phyloP scores from a whole-genome alignment of 2,329 filamentous ascomycete species.

The Talaromyces sp. region DNA sequence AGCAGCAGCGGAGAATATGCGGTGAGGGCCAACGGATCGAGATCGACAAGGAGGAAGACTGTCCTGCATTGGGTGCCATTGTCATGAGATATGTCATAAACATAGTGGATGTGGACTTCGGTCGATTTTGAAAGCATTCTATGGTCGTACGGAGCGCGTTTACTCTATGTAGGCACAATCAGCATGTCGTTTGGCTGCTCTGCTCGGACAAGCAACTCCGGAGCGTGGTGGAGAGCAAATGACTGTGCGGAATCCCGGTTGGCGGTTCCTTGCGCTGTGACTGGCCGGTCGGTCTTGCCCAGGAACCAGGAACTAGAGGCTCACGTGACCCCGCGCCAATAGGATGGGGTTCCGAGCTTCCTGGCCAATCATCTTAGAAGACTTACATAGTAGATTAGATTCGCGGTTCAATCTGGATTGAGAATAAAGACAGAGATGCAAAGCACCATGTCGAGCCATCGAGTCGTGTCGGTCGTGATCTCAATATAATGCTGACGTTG shows the following conservation, averaged over 20 bases:
- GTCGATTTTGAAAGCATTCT: background rate
- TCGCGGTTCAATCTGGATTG: background rate
- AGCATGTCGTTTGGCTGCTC: background rate
- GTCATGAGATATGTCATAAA: slow-evolving; percentile 5
- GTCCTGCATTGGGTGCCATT: background rate
- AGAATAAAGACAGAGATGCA: background rate
- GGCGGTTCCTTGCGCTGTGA: background rate
- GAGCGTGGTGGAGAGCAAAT: background rate
- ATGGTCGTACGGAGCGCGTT: background rate
- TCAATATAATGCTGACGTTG: background rate
- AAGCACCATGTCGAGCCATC: background rate
- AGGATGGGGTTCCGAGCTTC: slow-evolving; percentile 7
- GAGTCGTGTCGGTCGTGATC: slow-evolving; percentile 7
- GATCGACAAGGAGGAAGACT: background rate
- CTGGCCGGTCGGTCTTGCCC: background rate
- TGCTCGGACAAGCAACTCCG: background rate
- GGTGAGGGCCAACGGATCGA: background rate
- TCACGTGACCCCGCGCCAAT: slow-evolving; percentile 12
- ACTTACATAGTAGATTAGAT: background rate
- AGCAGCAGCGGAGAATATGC: slow-evolving; percentile 2
- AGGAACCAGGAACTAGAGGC: background rate
- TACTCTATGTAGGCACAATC: background rate
- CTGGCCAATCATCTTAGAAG: background rate
- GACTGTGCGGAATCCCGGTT: background rate
- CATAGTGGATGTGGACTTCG: background rate